phyloP scores from a whole-genome alignment of 331 rosid species.

The Quercus tomentella region DNA sequence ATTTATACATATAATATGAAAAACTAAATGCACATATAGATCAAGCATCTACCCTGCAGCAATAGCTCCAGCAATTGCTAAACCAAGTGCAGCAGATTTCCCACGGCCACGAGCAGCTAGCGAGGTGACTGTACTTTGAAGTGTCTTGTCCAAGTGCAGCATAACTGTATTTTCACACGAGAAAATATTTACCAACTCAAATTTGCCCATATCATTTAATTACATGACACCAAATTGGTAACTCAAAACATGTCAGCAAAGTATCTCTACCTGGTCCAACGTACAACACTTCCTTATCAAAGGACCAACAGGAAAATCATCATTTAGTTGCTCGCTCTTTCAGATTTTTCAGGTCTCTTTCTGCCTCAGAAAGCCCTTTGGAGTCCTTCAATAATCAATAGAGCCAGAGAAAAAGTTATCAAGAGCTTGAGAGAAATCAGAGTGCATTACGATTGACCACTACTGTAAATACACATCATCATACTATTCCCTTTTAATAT shows the following conservation, averaged over 20 bases:
- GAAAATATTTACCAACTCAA: neutral
- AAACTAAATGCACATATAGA: neutral
- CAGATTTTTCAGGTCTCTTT: slow-evolving; percentile 66
- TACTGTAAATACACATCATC: neutral
- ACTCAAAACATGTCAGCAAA: neutral
- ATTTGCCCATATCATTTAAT: slow-evolving; percentile 1
- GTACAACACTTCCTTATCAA: slow-evolving; percentile 80
- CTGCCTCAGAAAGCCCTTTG: slow-evolving; percentile 71
- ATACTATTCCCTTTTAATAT: neutral
- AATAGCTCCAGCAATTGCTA: slow-evolving; percentile 85
- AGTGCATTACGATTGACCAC: neutral
- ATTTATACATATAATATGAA: neutral
- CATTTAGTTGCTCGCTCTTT: slow-evolving; percentile 64
- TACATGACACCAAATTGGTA: neutral
- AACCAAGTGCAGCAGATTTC: slow-evolving; percentile 96
- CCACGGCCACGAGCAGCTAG: slow-evolving; percentile 97
- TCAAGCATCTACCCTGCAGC: slow-evolving; percentile 68
- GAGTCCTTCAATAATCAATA: slow-evolving; percentile 50
- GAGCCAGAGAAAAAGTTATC: slow-evolving; percentile 7
- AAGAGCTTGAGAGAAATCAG: neutral
- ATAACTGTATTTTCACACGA: slow-evolving; percentile 41
- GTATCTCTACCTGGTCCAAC: slow-evolving; percentile 66
- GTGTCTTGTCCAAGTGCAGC: slow-evolving; percentile 57
- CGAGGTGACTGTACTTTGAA: slow-evolving; percentile 68
- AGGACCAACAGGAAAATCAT: slow-evolving; percentile 85